Conservation (phyloP, 2,329 filamentous ascomycete species). For the Talaromyces sp. region DNA sequence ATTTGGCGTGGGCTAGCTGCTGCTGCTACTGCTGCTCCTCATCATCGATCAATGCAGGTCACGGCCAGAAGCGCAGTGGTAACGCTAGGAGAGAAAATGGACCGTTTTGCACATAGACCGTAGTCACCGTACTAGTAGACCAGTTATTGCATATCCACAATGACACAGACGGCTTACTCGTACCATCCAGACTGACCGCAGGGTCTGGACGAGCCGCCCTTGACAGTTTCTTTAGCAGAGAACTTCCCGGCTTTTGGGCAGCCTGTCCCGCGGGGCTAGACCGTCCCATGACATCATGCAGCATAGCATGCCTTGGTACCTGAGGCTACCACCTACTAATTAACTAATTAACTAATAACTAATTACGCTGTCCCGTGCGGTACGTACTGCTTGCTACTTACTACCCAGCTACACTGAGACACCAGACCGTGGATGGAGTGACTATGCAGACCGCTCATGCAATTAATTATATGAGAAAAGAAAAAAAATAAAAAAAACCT, state of each 20-base stretch:
- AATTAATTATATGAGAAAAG: background rate
- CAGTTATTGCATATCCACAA: constrained; percentile 6
- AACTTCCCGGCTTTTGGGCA: background rate
- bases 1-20: background rate
- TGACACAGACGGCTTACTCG: constrained; percentile 4
- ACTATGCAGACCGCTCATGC: background rate
- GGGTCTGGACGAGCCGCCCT: background rate
- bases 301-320: constrained; percentile 8
- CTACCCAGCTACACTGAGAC: too few species aligned
- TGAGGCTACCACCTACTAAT: background rate
- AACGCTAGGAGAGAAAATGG: background rate
- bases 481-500: too few species aligned
- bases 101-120: background rate
- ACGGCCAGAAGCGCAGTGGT: background rate
- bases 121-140: too few species aligned
- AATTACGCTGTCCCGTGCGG: too few species aligned
- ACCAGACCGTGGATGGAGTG: too few species aligned
- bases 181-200: background rate
- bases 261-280: constrained; percentile 3
- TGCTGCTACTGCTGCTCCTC: too few species aligned
- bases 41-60: too few species aligned
- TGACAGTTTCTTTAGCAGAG: background rate
- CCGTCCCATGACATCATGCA: constrained; percentile 13
- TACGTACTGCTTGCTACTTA: too few species aligned
- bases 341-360: too few species aligned